phyloP scores from a whole-genome alignment of 495 filamentous ascomycete species.

The Neurospora terricola region DNA sequence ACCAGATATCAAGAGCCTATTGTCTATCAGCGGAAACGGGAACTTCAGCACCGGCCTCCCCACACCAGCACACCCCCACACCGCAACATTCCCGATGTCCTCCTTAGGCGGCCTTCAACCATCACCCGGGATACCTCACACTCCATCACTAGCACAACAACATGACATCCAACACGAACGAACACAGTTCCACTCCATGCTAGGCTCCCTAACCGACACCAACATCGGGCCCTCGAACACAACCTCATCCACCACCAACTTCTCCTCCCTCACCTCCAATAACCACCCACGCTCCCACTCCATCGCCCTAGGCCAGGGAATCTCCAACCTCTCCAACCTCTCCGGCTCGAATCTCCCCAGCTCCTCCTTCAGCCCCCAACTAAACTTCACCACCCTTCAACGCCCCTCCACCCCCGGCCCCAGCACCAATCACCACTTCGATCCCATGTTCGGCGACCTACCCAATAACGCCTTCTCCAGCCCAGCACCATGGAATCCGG shows the following conservation, averaged over 20 bases:
- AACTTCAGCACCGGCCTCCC: conserved; percentile 16
- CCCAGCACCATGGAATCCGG: conserved; percentile 34
- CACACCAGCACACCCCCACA: conserved; percentile 19
- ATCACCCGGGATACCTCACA: conserved; percentile 23
- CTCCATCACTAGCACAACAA: conserved; percentile 15
- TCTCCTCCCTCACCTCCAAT: conserved; percentile 12
- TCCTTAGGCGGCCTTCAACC: conserved; percentile 15
- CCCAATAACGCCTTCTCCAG: conserved; percentile 36
- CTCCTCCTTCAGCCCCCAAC: conserved; percentile 16
- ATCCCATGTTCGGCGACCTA: conserved; percentile 46
- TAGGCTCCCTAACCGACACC: conserved; percentile 14
- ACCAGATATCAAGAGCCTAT: conserved; percentile 21
- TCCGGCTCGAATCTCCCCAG: conserved; percentile 4
- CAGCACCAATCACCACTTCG: conserved; percentile 27
- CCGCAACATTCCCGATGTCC: conserved; percentile 22
- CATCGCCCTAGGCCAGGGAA: background rate
- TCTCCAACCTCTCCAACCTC: background rate
- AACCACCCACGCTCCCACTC: conserved; percentile 3
- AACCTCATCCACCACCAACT: background rate
- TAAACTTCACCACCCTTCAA: conserved; percentile 12
- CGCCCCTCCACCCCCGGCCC: conserved; percentile 11
- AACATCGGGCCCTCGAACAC: background rate
- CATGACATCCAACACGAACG: conserved; percentile 10
- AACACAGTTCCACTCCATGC: conserved; percentile 4
- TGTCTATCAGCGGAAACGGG: conserved; percentile 14